Percentiles rank a stretch among this genome's conserved stretches.
phyloP scores from a whole-genome alignment of 805 yeast species.

The Saccharomycopsis malanga region DNA sequence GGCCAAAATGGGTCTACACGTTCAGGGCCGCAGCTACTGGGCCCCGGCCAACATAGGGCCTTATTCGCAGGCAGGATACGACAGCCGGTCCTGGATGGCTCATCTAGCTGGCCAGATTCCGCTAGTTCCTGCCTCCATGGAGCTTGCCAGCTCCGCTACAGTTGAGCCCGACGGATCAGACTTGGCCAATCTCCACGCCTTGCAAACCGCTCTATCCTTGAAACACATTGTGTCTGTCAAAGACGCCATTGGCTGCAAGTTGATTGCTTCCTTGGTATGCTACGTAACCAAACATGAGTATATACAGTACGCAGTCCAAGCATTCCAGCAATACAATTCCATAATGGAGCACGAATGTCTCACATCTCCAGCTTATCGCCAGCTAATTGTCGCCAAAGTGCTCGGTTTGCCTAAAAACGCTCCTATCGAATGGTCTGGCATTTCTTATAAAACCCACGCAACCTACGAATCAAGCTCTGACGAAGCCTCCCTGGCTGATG shows the following conservation, averaged over 20 bases:
- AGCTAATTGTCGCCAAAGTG: constrained; percentile 48
- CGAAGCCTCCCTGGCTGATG: constrained; percentile 29
- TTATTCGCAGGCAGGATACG: constrained; percentile 75
- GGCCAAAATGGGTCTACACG: constrained; percentile 68
- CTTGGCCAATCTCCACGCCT: constrained; percentile 23
- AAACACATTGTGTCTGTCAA: constrained; percentile 70
- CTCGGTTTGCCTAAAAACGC: constrained; percentile 57
- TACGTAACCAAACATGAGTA: constrained; percentile 37
- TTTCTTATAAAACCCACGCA: constrained; percentile 41
- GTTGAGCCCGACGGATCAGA: constrained; percentile 6
- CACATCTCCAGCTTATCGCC: constrained; percentile 17
- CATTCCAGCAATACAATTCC: constrained; percentile 1
- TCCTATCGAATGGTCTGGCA: constrained; percentile 69
- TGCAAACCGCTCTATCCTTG: constrained; percentile 49
- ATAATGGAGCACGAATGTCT: not conserved
- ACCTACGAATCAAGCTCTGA: constrained; percentile 22
- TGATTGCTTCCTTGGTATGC: constrained; percentile 45
- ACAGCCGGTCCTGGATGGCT: constrained; percentile 42
- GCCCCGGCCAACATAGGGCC: constrained; percentile 99
- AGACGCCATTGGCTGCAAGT: constrained; percentile 40
- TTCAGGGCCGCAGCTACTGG: constrained; percentile 93
- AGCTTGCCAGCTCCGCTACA: constrained; percentile 26
- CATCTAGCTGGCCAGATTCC: constrained; percentile 89
- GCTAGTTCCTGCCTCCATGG: constrained; percentile 66
- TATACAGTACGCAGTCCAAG: constrained; percentile 23